phyloP scores from a whole-genome alignment of 164 flowering plant species.

The Vitis cinerea region DNA sequence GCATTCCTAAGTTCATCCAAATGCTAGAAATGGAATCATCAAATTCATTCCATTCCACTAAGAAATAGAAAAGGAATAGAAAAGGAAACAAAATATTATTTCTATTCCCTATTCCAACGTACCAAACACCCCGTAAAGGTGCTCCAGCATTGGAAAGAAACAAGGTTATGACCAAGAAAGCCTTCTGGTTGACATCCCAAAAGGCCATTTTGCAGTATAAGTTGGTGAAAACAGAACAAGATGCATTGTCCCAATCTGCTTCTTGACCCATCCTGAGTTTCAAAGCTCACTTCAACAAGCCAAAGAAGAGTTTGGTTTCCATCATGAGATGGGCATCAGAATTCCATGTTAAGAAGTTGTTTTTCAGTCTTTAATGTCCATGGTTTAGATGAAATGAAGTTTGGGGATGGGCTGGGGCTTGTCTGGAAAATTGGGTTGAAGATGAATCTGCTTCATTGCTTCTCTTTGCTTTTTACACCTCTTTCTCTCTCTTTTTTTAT shows the following conservation, averaged over 20 bases:
- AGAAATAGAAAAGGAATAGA: too few species aligned
- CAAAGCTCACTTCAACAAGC: constrained; percentile 60
- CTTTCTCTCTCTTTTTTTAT: neutral
- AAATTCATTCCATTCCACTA: too few species aligned
- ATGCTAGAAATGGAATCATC: too few species aligned
- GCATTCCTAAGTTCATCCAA: too few species aligned
- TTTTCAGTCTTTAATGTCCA: constrained; percentile 59
- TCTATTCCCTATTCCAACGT: too few species aligned
- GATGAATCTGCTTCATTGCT: constrained; percentile 39
- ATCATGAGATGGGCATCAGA: constrained; percentile 74
- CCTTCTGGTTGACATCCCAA: constrained; percentile 67
- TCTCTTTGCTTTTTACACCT: constrained; percentile 15
- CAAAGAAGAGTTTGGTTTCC: constrained; percentile 76
- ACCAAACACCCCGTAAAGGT: too few species aligned
- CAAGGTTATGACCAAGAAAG: constrained; percentile 45
- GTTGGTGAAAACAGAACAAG: constrained; percentile 65
- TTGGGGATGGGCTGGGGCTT: neutral
- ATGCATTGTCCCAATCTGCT: constrained; percentile 68
- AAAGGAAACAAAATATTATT: too few species aligned
- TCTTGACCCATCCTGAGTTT: constrained; percentile 58
- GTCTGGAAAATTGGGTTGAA: constrained; percentile 14
- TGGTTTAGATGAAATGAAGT: constrained; percentile 29
- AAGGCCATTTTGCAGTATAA: constrained; percentile 73
- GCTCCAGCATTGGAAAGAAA: constrained; percentile 69
- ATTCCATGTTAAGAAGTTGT: constrained; percentile 73